These are phyloP conservation scores for Buxus sempervirens DNA, from an alignment of 164 flowering plant genomes.

Conservation along the genomic window DNA sequence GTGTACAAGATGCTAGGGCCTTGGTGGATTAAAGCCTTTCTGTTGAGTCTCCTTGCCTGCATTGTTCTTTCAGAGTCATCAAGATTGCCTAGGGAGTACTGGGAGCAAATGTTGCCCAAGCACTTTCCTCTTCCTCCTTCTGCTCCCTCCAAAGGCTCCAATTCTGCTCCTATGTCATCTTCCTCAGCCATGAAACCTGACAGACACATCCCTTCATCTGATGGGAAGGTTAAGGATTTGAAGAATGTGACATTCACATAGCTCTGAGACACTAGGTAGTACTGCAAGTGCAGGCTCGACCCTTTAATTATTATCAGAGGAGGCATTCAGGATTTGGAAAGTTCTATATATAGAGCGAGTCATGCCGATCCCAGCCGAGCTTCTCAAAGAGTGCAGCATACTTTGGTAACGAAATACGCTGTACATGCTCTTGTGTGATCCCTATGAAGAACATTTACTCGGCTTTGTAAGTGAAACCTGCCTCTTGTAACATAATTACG, in stretches of 20 bases:
- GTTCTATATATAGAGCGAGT: not conserved
- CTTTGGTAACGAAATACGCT: not conserved
- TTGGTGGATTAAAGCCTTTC: constrained; percentile 37
- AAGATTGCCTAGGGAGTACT: constrained; percentile 46
- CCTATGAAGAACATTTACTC: not conserved
- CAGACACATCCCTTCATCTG: constrained; percentile 25
- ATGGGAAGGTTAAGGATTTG: constrained; percentile 39
- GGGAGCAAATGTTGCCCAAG: constrained; percentile 82
- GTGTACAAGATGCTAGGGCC: constrained; percentile 30
- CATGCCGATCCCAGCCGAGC: not conserved
- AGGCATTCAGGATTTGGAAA: too few species aligned
- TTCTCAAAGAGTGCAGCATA: not conserved
- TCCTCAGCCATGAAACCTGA: constrained; percentile 22
- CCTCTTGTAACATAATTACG: constrained; percentile 5
- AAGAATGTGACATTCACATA: not conserved
- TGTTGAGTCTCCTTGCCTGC: constrained; percentile 44
- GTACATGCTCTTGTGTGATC: not conserved
- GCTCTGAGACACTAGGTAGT: not conserved
- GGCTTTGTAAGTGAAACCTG: not conserved
- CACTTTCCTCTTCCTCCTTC: constrained; percentile 49
- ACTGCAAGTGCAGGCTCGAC: too few species aligned
- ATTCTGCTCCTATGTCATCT: constrained; percentile 36
- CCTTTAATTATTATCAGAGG: too few species aligned
- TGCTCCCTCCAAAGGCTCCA: constrained; percentile 72
- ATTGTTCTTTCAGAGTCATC: constrained; percentile 51